Conservation (phyloP, 345 rosid species). For the Acer negundo region DNA sequence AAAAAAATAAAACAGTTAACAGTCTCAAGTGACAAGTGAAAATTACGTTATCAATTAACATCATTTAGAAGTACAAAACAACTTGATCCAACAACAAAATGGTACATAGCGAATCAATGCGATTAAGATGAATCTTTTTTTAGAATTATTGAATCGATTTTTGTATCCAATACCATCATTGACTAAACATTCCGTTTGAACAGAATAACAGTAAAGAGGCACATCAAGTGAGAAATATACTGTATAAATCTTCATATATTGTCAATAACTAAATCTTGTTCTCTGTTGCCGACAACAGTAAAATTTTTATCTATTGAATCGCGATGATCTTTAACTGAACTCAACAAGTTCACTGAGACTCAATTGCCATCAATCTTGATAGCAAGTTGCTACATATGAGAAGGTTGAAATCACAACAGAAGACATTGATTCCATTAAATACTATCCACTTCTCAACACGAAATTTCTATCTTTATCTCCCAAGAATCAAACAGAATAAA, state of each 20-base stretch:
- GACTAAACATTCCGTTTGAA: background rate
- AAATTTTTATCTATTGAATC: too few relatives aligned
- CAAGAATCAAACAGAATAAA: background rate
- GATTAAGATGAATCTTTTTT: background rate
- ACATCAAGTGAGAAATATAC: background rate
- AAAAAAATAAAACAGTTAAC: background rate
- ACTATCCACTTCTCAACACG: background rate
- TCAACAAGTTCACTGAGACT: background rate
- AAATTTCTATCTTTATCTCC: background rate
- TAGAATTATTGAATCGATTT: background rate
- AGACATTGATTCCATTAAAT: background rate
- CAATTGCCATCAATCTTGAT: background rate
- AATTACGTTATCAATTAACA: background rate
- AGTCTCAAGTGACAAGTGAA: background rate
- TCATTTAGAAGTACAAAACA: constrained; percentile 1
- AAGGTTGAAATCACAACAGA: background rate
- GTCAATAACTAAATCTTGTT: background rate
- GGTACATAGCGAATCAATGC: background rate
- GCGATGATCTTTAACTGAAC: too few relatives aligned
- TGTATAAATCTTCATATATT: background rate
- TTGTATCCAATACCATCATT: background rate
- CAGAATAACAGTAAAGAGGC: background rate
- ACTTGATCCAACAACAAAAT: background rate
- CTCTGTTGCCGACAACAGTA: background rate
- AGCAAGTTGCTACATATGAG: background rate